Conservation (phyloP, 2,329 filamentous ascomycete species). For the Pseudocercospora crystallina region DNA sequence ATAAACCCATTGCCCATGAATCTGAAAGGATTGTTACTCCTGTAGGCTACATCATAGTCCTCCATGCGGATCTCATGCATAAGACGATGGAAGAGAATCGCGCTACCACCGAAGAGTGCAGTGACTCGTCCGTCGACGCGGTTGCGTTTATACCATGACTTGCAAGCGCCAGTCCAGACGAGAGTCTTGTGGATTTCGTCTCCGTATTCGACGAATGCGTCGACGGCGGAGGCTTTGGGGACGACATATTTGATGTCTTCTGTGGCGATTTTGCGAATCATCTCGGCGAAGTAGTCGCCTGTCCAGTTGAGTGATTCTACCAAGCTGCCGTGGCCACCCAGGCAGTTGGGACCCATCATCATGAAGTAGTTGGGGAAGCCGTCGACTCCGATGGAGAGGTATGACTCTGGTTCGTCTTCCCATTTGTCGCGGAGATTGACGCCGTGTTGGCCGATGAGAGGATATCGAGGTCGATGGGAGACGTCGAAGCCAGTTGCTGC, state of each 20-base stretch:
- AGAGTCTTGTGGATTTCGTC: slow-evolving; percentile 10
- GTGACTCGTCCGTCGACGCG: slow-evolving; percentile 1
- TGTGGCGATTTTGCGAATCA: slow-evolving; percentile 28
- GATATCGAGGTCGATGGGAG: slow-evolving; percentile 30
- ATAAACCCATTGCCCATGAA: slow-evolving; percentile 10
- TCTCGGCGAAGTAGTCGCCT: slow-evolving; percentile 48
- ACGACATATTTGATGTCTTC: slow-evolving; percentile 7
- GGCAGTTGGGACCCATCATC: slow-evolving; percentile 20
- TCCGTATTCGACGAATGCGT: slow-evolving; percentile 1
- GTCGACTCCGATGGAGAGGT: slow-evolving; percentile 25
- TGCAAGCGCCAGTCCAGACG: neutral
- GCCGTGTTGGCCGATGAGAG: slow-evolving; percentile 27
- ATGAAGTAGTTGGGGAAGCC: slow-evolving; percentile 33
- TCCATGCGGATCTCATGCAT: slow-evolving; percentile 6
- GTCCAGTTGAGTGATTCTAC: slow-evolving; percentile 17
- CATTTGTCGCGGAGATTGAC: slow-evolving; percentile 37
- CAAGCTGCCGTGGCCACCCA: slow-evolving; percentile 14
- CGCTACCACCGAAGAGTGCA: slow-evolving; percentile 8
- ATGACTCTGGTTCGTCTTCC: slow-evolving; percentile 38
- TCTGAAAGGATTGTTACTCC: neutral
- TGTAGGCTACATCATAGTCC: slow-evolving; percentile 5
- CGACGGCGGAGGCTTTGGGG: neutral
- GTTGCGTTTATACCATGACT: slow-evolving; percentile 5
- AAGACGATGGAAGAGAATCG: slow-evolving; percentile 3
- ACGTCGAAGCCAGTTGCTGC: slow-evolving; percentile 40